Conservation (phyloP, 345 rosid species). For the Pelargonium nanum region DNA sequence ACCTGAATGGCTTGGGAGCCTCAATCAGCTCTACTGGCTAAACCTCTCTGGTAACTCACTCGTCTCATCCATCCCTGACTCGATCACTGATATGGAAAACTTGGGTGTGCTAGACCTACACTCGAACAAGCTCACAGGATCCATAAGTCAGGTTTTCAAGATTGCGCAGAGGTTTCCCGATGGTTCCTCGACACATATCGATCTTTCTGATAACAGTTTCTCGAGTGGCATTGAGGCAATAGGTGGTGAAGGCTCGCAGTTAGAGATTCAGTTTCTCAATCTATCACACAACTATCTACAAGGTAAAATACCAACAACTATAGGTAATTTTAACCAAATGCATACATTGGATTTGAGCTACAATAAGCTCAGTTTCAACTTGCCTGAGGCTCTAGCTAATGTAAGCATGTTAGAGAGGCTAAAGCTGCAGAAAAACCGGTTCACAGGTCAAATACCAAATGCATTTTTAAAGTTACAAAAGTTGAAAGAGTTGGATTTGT, state of each 20-base stretch:
- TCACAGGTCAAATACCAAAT: conserved; percentile 32
- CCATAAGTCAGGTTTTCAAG: conserved; percentile 24
- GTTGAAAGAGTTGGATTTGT: conserved; percentile 36
- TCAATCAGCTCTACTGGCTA: conserved; percentile 29
- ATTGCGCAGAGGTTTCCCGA: conserved; percentile 26
- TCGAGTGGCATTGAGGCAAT: conserved; percentile 20
- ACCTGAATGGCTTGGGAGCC: conserved; percentile 44
- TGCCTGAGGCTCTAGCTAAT: conserved; percentile 30
- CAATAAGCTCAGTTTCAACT: conserved; percentile 23
- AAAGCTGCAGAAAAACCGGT: conserved; percentile 39
- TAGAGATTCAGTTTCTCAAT: conserved; percentile 26
- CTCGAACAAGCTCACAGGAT: conserved; percentile 40
- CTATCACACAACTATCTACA: conserved; percentile 26
- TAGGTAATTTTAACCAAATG: conserved; percentile 20
- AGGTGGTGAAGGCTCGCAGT: conserved; percentile 23
- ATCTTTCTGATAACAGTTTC: conserved; percentile 41
- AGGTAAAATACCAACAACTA: conserved; percentile 17
- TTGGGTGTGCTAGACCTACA: conserved; percentile 39
- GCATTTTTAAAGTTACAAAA: conserved; percentile 34
- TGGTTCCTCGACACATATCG: conserved; percentile 32
- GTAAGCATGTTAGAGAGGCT: conserved; percentile 28
- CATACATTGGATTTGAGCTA: conserved; percentile 33
- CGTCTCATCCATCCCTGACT: conserved; percentile 25
- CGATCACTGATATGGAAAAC: conserved; percentile 17
- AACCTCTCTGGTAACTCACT: conserved; percentile 41